Evolutionary conservation across 345 rosid genomes (phyloP).

Genomic region (Eucalyptus coolabah): DNA sequence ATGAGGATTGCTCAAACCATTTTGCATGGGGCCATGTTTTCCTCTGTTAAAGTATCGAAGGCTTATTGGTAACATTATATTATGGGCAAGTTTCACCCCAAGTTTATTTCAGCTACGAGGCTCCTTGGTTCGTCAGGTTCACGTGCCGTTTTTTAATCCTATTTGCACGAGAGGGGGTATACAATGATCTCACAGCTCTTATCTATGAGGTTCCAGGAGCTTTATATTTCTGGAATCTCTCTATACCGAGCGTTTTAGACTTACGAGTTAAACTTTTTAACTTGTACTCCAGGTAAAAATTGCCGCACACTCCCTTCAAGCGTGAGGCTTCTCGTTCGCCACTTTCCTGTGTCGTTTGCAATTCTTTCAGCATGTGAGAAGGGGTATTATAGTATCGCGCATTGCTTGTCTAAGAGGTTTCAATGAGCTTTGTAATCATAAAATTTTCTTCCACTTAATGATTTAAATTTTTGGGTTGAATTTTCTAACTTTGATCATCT

Average conservation of each 20-base stretch:
- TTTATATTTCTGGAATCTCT: neutral
- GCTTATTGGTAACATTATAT: neutral
- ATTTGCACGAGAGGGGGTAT: no score
- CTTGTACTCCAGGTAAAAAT: rapidly evolving
- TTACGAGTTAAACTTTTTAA: no score
- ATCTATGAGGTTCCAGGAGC: neutral
- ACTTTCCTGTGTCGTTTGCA: neutral
- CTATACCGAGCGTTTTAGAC: no score
- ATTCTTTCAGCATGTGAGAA: neutral
- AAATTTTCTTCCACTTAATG: no score
- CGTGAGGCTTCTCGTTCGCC: neutral
- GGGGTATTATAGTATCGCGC: neutral
- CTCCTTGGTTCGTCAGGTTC: neutral
- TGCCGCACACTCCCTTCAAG: neutral
- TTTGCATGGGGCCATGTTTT: neutral
- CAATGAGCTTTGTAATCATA: neutral
- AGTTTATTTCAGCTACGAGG: neutral
- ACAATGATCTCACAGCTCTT: no score
- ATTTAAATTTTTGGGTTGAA: no score
- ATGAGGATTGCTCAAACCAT: neutral
- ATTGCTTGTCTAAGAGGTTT: neutral
- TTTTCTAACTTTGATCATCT: no score
- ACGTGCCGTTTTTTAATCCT: no score
- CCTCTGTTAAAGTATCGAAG: neutral
- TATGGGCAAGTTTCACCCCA: neutral